Base-by-base conservation (phyloP, 2,329 filamentous ascomycete species). In the Aspergillus pseudonomiae region DNA sequence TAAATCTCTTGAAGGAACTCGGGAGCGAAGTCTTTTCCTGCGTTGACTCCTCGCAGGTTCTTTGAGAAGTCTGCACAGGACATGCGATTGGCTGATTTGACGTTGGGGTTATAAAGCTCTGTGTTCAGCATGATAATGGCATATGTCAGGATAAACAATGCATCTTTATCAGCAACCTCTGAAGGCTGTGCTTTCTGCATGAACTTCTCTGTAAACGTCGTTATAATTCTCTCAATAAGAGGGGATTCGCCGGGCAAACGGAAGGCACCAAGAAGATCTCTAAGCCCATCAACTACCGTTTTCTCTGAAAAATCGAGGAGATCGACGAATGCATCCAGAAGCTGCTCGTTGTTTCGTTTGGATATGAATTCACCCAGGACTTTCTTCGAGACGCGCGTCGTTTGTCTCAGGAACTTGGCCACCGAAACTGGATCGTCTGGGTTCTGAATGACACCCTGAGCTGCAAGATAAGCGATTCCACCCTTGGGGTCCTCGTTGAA, bases 121-220 rank as follows among this genome's bases (percentile, higher is more conserved):
- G 94, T 97, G 74, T 99, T 99, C 62, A 99, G 83, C 88, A 99
- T 93, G 77, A 99, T 97, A 72, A 97, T 96, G 43, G 94, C 95
- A 75, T 99, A 99, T 0, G 92, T 94, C 58, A 99, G 83, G 55
- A 99, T 88, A 73, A 92, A 99, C 26, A 95, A 89, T 9, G 93
- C 89, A 76, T 99, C 95, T 70, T 92, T 91, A 73, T 96, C 89
- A 7, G 89, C 91, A 66, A 98, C 89, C 26, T 89, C 91, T 60
- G 91, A 86, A 0, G 91, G 90, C 30, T 88, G 85, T 6, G 86
- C 87, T 63, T 87, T 88, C 10, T 85, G 81, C 75, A 90, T 91
- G 76, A 96, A 99, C 74, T 92, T 92, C 68, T 94, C 91, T 0
- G 92, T 87, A 77, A 99, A 99, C 12, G 88, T 88, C 5, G 88